Conservation (phyloP, 2,329 filamentous ascomycete genomes). For the Colletotrichum viniferum region DNA sequence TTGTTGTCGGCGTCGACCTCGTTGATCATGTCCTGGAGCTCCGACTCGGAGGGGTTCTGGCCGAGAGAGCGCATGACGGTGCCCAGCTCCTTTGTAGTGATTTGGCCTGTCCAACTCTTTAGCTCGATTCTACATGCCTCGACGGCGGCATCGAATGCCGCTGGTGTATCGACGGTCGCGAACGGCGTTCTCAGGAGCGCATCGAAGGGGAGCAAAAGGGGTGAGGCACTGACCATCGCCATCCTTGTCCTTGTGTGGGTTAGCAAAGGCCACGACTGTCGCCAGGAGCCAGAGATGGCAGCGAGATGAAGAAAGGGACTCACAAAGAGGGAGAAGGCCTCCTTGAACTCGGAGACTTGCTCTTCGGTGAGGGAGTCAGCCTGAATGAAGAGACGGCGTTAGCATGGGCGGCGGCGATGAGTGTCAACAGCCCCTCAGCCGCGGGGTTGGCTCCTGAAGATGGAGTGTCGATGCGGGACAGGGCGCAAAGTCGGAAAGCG, state of each 20-base stretch:
- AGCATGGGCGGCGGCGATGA: background rate
- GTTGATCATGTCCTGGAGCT: constrained; percentile 94
- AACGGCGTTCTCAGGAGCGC: background rate
- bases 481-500: background rate
- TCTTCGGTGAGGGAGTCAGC: constrained; percentile 99
- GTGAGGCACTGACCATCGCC: constrained; percentile 75
- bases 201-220: background rate
- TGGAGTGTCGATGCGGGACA: background rate
- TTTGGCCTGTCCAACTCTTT: constrained; percentile 68
- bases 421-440: constrained; percentile 14
- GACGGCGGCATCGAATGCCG: background rate
- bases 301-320: constrained; percentile 45
- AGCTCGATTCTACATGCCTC: constrained; percentile 22
- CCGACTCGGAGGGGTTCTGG: constrained; percentile 88
- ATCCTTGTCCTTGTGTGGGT: constrained; percentile 77
- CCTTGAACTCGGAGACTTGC: constrained; percentile 99
- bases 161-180: background rate
- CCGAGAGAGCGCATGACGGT: constrained; percentile 91
- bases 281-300: background rate
- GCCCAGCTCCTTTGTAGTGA: constrained; percentile 88
- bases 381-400: constrained; percentile 49
- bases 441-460: constrained; percentile 5
- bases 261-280: constrained; percentile 16
- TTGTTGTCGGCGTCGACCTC: constrained; percentile 93
- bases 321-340: constrained; percentile 99